Evolutionary conservation across 1,284 basidiomycete genomes (phyloP).

Genomic region (Sphagnurus paluster): DNA sequence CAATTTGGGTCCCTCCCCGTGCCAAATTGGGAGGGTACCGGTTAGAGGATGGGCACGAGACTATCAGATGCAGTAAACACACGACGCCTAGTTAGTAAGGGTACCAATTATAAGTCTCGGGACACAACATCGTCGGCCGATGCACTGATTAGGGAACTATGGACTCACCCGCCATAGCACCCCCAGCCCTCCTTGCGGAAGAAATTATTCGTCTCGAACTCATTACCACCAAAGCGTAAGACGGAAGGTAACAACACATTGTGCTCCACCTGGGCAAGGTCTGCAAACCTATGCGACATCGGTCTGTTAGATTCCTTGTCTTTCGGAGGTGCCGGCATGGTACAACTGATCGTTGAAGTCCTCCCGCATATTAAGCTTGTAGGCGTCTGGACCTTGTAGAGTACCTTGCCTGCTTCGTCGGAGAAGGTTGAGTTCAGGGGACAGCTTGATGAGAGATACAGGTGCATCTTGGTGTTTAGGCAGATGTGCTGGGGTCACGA

Average conservation of each 20-base stretch:
- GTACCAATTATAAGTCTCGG: too few species aligned
- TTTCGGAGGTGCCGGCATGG: conserved; percentile 14
- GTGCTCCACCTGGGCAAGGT: conserved; percentile 30
- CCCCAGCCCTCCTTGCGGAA: conserved; percentile 26
- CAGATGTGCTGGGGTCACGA: too few species aligned
- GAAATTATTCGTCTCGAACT: conserved; percentile 23
- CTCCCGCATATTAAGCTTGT: neutral
- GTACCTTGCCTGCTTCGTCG: conserved; percentile 10
- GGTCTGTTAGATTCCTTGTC: conserved; percentile 4
- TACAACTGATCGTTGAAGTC: conserved; percentile 22
- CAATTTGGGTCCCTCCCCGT: too few species aligned
- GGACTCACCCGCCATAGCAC: conserved; percentile 25
- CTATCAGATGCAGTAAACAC: too few species aligned
- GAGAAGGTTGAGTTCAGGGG: conserved; percentile 12
- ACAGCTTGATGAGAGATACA: conserved; percentile 11
- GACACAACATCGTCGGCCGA: neutral
- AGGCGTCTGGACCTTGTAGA: conserved; percentile 16
- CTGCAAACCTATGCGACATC: conserved; percentile 22
- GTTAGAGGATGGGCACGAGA: too few species aligned
- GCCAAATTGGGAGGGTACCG: too few species aligned
- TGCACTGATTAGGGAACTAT: conserved; percentile 8
- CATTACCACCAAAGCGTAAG: conserved; percentile 24
- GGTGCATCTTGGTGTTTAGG: conserved; percentile 15
- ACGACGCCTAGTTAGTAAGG: too few species aligned
- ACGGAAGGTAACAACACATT: conserved; percentile 23